Evolutionary conservation across 1,284 basidiomycete genomes (phyloP).

Genomic region (Irpex sp.): DNA sequence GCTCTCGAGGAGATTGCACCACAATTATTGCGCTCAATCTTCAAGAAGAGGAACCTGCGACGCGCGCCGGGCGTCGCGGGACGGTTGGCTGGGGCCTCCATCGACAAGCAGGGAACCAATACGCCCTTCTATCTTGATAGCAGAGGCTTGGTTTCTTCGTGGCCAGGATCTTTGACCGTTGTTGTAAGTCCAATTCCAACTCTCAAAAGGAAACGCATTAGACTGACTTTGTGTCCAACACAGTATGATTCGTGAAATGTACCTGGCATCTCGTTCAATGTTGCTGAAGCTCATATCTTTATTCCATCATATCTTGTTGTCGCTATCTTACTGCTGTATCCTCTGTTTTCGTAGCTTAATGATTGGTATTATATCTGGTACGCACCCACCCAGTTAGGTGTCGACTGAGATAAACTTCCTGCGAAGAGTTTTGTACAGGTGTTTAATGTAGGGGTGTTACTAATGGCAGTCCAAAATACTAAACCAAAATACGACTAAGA

Average conservation of each 20-base stretch:
- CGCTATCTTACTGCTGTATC: background rate
- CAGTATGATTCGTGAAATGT: background rate
- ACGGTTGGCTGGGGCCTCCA: slow-evolving; percentile 28
- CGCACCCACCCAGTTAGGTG: no score
- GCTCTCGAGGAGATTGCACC: slow-evolving; percentile 33
- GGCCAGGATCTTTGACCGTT: slow-evolving; percentile 25
- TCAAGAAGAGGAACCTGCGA: slow-evolving; percentile 40
- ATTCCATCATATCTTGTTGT: background rate
- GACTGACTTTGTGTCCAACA: background rate
- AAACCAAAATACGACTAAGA: background rate
- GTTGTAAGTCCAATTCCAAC: slow-evolving; percentile 19
- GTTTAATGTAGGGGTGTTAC: no score
- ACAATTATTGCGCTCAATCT: slow-evolving; percentile 41
- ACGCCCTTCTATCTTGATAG: slow-evolving; percentile 22
- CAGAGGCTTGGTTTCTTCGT: slow-evolving; percentile 22
- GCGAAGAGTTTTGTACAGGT: no score
- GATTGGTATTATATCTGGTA: background rate
- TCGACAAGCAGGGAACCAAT: slow-evolving; percentile 18
- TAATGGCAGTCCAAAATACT: no score
- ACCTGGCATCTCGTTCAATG: no score
- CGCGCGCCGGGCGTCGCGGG: slow-evolving; percentile 38
- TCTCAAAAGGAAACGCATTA: background rate
- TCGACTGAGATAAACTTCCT: no score
- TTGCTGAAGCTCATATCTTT: background rate
- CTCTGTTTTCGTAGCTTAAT: background rate